A percentile compares a stretch with the other conserved stretches of the same genome.
Evolutionary conservation across 2,329 filamentous ascomycete species (phyloP).

Genomic region (Botrytis cinerea): DNA sequence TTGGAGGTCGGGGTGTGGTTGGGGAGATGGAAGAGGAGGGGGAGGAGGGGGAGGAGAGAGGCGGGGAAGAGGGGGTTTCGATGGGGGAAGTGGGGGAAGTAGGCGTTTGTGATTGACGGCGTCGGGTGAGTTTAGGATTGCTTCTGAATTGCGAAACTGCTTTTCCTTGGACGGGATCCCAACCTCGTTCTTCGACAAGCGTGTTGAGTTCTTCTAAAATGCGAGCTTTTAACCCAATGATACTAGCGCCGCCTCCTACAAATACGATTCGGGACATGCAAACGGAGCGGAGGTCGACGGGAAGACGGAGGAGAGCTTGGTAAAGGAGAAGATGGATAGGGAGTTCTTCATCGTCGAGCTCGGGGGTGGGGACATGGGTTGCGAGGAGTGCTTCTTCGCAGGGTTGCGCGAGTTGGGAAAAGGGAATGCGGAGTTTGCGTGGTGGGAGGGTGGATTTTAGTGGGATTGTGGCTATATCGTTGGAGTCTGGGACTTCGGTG

Average conservation of each 20-base stretch:
- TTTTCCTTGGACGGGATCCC: conserved; percentile 64
- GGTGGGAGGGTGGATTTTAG: conserved; percentile 49
- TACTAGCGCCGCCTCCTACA: conserved; percentile 75
- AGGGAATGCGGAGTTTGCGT: conserved; percentile 63
- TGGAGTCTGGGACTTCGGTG: conserved; percentile 26
- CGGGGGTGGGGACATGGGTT: conserved; percentile 52
- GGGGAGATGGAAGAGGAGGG: not conserved
- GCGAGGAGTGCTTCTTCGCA: conserved; percentile 76
- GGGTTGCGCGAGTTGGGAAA: conserved; percentile 69
- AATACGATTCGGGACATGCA: conserved; percentile 92
- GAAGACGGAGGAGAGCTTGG: conserved; percentile 70
- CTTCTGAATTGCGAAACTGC: conserved; percentile 15
- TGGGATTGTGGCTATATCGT: conserved; percentile 45
- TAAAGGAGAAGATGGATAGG: conserved; percentile 78
- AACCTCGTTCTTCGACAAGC: conserved; percentile 69
- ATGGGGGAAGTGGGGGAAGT: not conserved
- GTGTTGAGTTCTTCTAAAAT: conserved; percentile 72
- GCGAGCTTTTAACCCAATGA: conserved; percentile 77
- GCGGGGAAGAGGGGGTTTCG: not conserved
- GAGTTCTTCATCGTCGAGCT: conserved; percentile 84
- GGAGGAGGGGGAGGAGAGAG: not conserved
- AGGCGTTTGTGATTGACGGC: not conserved
- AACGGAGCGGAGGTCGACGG: conserved; percentile 76
- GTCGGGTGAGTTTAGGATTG: conserved; percentile 8
- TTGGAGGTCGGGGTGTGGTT: conserved; percentile 3